These are phyloP conservation scores for Suillus placidus DNA, from an alignment of 768 basidiomycete genomes.

Conservation along the genomic window DNA sequence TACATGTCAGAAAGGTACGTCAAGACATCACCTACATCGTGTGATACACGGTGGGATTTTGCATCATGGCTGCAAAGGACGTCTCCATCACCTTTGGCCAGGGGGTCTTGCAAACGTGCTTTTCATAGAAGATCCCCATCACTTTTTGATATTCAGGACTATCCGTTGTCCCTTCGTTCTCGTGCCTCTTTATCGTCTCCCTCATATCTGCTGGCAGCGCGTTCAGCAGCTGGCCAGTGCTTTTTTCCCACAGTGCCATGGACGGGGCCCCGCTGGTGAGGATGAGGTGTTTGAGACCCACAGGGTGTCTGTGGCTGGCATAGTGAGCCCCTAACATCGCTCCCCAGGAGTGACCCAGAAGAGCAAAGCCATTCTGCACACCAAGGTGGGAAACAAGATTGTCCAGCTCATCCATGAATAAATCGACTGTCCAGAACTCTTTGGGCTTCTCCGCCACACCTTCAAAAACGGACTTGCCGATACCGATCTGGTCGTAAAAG, in stretches of 20 bases:
- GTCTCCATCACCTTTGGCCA: slow-evolving; percentile 30
- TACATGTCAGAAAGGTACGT: slow-evolving; percentile 4
- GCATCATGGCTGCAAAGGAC: slow-evolving; percentile 19
- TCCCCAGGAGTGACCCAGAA: slow-evolving; percentile 56
- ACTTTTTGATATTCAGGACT: slow-evolving; percentile 30
- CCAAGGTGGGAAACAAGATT: slow-evolving; percentile 44
- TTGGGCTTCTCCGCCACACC: slow-evolving; percentile 33
- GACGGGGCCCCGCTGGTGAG: slow-evolving; percentile 31
- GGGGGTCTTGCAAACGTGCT: slow-evolving; percentile 34
- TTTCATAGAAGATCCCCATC: slow-evolving; percentile 24
- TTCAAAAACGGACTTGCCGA: slow-evolving; percentile 39
- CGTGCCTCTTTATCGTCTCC: slow-evolving; percentile 24
- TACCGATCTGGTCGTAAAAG: slow-evolving; percentile 50
- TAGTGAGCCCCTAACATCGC: slow-evolving; percentile 46
- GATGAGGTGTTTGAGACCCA: slow-evolving; percentile 37
- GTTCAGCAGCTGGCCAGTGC: slow-evolving; percentile 20
- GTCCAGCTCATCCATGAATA: slow-evolving; percentile 53
- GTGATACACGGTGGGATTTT: slow-evolving; percentile 18
- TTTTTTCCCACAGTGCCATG: slow-evolving; percentile 21
- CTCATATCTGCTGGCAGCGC: slow-evolving; percentile 25
- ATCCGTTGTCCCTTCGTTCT: slow-evolving; percentile 29
- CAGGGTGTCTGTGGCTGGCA: slow-evolving; percentile 32
- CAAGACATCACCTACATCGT: slow-evolving; percentile 20
- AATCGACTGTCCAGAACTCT: slow-evolving; percentile 44
- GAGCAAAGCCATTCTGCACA: slow-evolving; percentile 41